Evolutionary conservation across 2,329 filamentous ascomycete species (phyloP).

Genomic region (Aspergillaceae sp.): DNA sequence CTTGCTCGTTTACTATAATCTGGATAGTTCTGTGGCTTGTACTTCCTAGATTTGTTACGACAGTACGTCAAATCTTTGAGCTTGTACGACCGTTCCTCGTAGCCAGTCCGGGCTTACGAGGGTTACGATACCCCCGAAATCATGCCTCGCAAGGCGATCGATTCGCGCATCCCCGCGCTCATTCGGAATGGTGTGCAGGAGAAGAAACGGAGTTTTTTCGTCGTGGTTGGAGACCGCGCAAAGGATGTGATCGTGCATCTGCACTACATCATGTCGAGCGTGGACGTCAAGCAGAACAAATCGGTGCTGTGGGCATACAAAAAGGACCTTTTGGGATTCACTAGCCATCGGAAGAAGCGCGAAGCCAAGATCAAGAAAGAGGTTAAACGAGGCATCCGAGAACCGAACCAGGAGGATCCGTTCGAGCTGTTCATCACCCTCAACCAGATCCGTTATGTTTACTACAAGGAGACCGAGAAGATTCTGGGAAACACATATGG

Average conservation of each 20-base stretch:
- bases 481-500: constrained; percentile 96
- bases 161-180: constrained; percentile 82
- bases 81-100: constrained; percentile 1
- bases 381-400: constrained; percentile 86
- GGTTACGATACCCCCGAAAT: constrained; percentile 4
- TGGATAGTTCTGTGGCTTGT: neutral
- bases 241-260: constrained; percentile 96
- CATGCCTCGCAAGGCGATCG: constrained; percentile 51
- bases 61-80: no score
- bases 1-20: neutral
- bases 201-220: constrained; percentile 97
- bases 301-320: constrained; percentile 98
- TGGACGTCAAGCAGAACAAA: constrained; percentile 90
- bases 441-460: constrained; percentile 96
- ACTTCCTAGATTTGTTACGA: neutral
- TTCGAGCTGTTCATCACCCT: constrained; percentile 96
- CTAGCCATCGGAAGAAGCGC: constrained; percentile 93
- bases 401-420: constrained; percentile 84
- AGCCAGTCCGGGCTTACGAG: constrained; percentile 11
- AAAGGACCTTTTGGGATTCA: constrained; percentile 91
- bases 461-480: constrained; percentile 99
- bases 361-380: constrained; percentile 98
- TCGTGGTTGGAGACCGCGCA: constrained; percentile 84
- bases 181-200: constrained; percentile 85
- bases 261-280: constrained; percentile 84